Base-by-base conservation (phyloP, 306 rosid genomes). In the Cucumis cinereus region DNA sequence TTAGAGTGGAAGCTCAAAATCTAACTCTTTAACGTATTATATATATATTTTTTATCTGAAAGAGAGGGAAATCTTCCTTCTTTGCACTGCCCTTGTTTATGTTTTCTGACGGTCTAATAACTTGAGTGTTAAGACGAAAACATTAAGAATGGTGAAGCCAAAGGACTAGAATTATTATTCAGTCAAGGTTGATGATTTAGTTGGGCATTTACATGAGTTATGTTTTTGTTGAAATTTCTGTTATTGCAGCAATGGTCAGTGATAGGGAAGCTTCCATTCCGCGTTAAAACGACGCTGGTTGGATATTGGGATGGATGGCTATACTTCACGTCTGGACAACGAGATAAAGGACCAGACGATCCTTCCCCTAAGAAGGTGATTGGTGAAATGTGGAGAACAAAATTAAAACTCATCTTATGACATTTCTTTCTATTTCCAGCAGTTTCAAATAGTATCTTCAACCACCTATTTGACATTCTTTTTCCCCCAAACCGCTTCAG, bases 251-350 rank as follows among this genome's bases (percentile, higher is more conserved):
- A 88, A 79, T 90, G 97, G 97, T 90, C 94, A 9, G 95, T 91
- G 77, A 73, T 90, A 45, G 98, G 98, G 71, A 91, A 87, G 66
- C 85, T 91, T 72, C 98, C 97, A 52, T 93, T 77, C 85, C 88
- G 98, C 14, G 97, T 93, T 72, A 93, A 93, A 83, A 93, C 98
- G 30, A 91, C 94, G 0, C 75, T 93, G 9, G 96, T 87, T 28
- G 96, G 97, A 70, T 91, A 84, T 84, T 90, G 96, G 97, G 67
- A 93, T 52, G 97, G 98, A 47, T 91, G 94, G 91, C 74, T 90
- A 83, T 91, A 91, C 80, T 93, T 93, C 88, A 91, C 98, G 61
- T 93, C 97, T 3, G 97, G 97, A 75, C 98, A 93, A 79, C 77
- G 93, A 75, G 97, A 93, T 86, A 93, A 90, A 70, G 94, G 94